phyloP scores from a whole-genome alignment of 441 rosid species.

The Capsella rubella region DNA sequence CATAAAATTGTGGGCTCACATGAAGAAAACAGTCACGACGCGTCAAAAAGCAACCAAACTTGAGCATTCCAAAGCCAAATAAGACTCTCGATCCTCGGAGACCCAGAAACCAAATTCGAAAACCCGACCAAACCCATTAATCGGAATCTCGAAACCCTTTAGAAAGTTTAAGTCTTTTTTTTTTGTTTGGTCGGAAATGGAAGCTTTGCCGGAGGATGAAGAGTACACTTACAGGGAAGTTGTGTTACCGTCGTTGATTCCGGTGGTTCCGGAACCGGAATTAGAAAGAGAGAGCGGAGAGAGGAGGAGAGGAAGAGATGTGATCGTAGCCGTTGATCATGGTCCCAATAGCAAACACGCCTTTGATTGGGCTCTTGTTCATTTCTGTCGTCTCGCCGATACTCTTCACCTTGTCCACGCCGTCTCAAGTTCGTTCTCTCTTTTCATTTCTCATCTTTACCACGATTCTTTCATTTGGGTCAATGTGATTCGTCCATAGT shows the following conservation, averaged over 20 bases:
- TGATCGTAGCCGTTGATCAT: conserved; percentile 60
- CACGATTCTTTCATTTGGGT: neutral
- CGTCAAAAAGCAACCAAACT: conserved; percentile 40
- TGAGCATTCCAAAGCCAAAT: neutral
- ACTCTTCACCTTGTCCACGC: conserved; percentile 86
- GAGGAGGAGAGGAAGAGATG: conserved; percentile 72
- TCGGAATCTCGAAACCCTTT: neutral
- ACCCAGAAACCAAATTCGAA: conserved; percentile 16
- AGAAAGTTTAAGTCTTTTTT: neutral
- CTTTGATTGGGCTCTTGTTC: conserved; percentile 49
- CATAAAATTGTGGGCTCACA: conserved; percentile 26
- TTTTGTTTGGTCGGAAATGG: conserved; percentile 46
- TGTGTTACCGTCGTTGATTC: conserved; percentile 59
- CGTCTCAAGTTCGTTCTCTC: conserved; percentile 62
- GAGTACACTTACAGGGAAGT: conserved; percentile 76
- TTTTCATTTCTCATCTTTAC: too few relatives aligned
- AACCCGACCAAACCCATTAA: conserved; percentile 1
- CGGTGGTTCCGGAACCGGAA: conserved; percentile 60
- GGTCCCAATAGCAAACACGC: conserved; percentile 53
- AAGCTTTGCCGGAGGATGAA: conserved; percentile 56
- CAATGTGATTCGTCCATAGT: neutral
- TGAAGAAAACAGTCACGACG: neutral
- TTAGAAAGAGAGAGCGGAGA: conserved; percentile 78
- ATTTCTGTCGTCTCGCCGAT: conserved; percentile 69
- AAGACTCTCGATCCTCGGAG: conserved; percentile 10